Evolutionary conservation across 2,329 filamentous ascomycete species (phyloP).

Genomic region (Penicillium verrucosum): DNA sequence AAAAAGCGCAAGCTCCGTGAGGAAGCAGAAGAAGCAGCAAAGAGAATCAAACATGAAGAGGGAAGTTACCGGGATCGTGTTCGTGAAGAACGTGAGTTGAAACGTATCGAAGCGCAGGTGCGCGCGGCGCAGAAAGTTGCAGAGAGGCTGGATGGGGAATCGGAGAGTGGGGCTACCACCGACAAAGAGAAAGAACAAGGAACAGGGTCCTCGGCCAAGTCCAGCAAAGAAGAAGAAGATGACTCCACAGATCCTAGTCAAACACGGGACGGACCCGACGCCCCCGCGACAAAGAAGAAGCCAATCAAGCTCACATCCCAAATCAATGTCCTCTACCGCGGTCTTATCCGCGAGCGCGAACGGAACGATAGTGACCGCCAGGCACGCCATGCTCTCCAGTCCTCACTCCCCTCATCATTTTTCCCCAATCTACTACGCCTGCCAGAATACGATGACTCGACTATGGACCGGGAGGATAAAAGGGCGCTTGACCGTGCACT

Average conservation of each 20-base stretch:
- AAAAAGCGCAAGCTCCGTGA: slow-evolving; percentile 73
- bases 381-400: slow-evolving; percentile 33
- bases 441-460: slow-evolving; percentile 64
- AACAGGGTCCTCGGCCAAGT: neutral
- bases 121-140: slow-evolving; percentile 77
- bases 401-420: slow-evolving; percentile 34
- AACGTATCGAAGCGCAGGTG: slow-evolving; percentile 65
- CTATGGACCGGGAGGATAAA: slow-evolving; percentile 70
- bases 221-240: slow-evolving; percentile 14
- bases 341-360: slow-evolving; percentile 66
- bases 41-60: slow-evolving; percentile 62
- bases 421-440: slow-evolving; percentile 43
- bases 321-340: slow-evolving; percentile 76
- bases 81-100: slow-evolving; percentile 66
- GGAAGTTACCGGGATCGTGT: slow-evolving; percentile 71
- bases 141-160: slow-evolving; percentile 68
- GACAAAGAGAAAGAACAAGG: slow-evolving; percentile 8
- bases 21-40: slow-evolving; percentile 56
- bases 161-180: slow-evolving; percentile 22
- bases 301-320: slow-evolving; percentile 55
- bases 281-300: slow-evolving; percentile 16
- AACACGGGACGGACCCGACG: neutral
- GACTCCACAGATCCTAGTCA: slow-evolving; percentile 14
- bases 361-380: slow-evolving; percentile 50
- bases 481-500: slow-evolving; percentile 58